These are phyloP conservation scores for Citrullus colocynthis DNA, from an alignment of 306 rosid species.

Conservation along the genomic window DNA sequence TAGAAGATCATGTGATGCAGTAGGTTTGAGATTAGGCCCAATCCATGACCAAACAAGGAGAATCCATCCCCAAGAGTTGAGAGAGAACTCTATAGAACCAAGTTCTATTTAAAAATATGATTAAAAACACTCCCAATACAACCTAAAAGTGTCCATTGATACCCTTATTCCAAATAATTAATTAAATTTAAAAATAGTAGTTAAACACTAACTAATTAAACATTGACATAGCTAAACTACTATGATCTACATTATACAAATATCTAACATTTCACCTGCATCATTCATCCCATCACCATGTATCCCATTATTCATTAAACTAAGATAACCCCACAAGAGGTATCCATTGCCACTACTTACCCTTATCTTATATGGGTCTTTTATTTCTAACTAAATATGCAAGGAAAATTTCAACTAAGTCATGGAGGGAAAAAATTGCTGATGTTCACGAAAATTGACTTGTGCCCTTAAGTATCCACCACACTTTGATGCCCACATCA, in stretches of 20 bases:
- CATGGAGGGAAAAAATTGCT: not conserved
- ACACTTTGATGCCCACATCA: not conserved
- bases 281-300: not conserved
- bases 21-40: not conserved
- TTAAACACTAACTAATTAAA: not conserved
- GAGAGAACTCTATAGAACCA: not conserved
- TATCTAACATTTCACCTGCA: not conserved
- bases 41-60: not conserved
- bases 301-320: not conserved
- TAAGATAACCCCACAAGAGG: not conserved
- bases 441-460: not conserved
- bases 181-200: too few species aligned
- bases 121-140: too few species aligned
- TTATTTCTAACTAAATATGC: too few species aligned
- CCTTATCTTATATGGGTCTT: not conserved
- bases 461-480: not conserved
- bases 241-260: not conserved
- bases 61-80: not conserved
- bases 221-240: too few species aligned
- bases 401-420: not conserved
- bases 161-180: too few species aligned
- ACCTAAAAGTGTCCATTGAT: not conserved
- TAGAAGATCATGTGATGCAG: not conserved
- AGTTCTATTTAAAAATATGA: not conserved
- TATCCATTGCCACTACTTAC: not conserved